phyloP scores from a whole-genome alignment of 352 stramenopile species.

The Phytopythium chamaehyphon region DNA sequence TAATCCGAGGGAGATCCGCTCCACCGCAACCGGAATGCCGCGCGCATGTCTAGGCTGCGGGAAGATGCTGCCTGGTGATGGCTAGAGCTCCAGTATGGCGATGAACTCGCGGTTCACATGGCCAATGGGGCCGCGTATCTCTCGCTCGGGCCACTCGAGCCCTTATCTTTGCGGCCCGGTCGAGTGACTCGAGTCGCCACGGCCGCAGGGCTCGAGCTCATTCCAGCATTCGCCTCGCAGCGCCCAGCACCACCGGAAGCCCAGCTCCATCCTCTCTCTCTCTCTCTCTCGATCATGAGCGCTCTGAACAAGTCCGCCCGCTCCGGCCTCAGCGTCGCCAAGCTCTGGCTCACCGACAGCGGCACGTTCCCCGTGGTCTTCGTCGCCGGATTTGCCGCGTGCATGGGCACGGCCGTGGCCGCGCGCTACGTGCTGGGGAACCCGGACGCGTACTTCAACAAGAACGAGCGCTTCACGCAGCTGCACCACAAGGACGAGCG shows the following conservation, averaged over 20 bases:
- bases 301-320: conserved; percentile 13
- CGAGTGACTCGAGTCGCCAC: too few species aligned
- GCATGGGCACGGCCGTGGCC: conserved; percentile 25
- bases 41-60: too few species aligned
- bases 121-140: background rate
- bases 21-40: too few species aligned
- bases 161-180: background rate
- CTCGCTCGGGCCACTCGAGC: background rate
- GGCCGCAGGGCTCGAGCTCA: background rate
- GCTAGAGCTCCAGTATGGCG: too few species aligned
- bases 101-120: too few species aligned
- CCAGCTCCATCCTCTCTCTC: background rate
- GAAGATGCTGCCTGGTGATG: too few species aligned
- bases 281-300: background rate
- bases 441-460: conserved; percentile 67
- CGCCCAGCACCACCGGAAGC: conserved; percentile 1
- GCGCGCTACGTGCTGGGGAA: conserved; percentile 47
- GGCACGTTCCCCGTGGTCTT: conserved; percentile 60
- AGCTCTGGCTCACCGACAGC: conserved; percentile 60
- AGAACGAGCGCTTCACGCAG: conserved; percentile 38
- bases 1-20: too few species aligned
- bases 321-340: conserved; percentile 33
- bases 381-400: conserved; percentile 28
- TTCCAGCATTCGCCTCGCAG: background rate
- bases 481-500: conserved; percentile 46